phyloP scores from a whole-genome alignment of 1,284 basidiomycete genomes.

The Puccinia coronata region DNA sequence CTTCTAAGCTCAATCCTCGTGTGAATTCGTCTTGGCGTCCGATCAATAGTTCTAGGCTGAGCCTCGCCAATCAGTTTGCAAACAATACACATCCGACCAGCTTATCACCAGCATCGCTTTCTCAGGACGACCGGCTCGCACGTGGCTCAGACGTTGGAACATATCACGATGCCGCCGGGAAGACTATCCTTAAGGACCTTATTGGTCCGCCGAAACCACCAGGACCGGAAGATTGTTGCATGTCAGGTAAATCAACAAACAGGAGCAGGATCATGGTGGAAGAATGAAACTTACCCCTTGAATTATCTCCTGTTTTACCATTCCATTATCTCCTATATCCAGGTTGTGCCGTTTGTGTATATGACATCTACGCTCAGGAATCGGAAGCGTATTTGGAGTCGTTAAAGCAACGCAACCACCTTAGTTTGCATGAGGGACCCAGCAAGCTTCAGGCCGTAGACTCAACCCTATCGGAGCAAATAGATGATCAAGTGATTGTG shows the following conservation, averaged over 20 bases:
- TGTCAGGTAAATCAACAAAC: slow-evolving; percentile 49
- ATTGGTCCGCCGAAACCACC: slow-evolving; percentile 54
- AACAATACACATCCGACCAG: background rate
- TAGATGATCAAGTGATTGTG: slow-evolving; percentile 19
- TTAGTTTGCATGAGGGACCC: background rate
- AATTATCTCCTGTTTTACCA: background rate
- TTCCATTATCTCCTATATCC: background rate
- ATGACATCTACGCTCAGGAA: slow-evolving; percentile 58
- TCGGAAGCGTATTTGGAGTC: slow-evolving; percentile 49
- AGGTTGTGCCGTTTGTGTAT: slow-evolving; percentile 57
- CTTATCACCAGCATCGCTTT: background rate
- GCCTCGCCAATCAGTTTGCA: background rate
- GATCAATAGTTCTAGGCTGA: background rate
- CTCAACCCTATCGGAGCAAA: background rate
- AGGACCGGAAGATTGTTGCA: slow-evolving; percentile 57
- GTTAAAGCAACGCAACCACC: background rate
- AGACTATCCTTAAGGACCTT: background rate
- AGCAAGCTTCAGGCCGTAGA: background rate
- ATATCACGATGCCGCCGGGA: background rate
- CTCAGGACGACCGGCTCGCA: background rate
- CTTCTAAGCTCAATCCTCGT: background rate
- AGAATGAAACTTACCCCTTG: too few species aligned
- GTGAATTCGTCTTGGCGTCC: slow-evolving; percentile 4
- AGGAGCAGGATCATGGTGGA: background rate
- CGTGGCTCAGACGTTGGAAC: background rate